Base-by-base conservation (phyloP, 371 early-diverging fungal genomes). In the Mucor velutinosus region DNA sequence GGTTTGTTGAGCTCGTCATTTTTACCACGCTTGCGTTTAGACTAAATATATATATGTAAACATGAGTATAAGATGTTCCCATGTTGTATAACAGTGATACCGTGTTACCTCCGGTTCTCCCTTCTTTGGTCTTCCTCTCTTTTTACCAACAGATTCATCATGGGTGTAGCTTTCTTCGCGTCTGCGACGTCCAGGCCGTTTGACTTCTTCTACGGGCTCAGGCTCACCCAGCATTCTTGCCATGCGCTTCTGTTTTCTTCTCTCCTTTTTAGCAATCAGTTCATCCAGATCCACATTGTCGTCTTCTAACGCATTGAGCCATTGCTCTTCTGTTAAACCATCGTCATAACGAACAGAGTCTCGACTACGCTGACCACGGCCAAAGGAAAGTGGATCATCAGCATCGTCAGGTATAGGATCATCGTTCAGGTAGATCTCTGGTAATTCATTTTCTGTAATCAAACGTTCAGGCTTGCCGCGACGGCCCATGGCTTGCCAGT, bases 281-380 rank as follows among this genome's bases (percentile, higher is more conserved):
- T 90, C 91, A 32, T 90, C 82, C 10, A 92, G 58, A 58, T 92
- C 90, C 32, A 83, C 80, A 30, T 84, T 76, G 7, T 86, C 89
- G 58, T 87, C 84, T 60, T 91, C 90, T 56, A 90, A 64, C 0
- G 89, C 66, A 37, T 59, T 86, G 17, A 94, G 65, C 89, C 90
- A 99, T 77, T 99, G 95, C 51, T 97, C 97, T 69, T 99, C 98
- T 2, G 94, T 95, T 69, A 98, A 75, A 6, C 93, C 95, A 67
- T 99, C 98, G 70, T 95, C 95, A 78, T 98, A 97, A 14, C 86
- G 81, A 7, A 97, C 92, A 57, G 77, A 83, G 7, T 84, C 85
- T 41, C 91, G 85, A 21, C 74, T 79, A 39, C 95, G 82, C 57
- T 89, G 89, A 19, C 92, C 91, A 57, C 95, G 87, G 14, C 93